These are phyloP conservation scores for Secale cereale DNA, from an alignment of 176 grass and related monocot genomes.

Conservation along the genomic window DNA sequence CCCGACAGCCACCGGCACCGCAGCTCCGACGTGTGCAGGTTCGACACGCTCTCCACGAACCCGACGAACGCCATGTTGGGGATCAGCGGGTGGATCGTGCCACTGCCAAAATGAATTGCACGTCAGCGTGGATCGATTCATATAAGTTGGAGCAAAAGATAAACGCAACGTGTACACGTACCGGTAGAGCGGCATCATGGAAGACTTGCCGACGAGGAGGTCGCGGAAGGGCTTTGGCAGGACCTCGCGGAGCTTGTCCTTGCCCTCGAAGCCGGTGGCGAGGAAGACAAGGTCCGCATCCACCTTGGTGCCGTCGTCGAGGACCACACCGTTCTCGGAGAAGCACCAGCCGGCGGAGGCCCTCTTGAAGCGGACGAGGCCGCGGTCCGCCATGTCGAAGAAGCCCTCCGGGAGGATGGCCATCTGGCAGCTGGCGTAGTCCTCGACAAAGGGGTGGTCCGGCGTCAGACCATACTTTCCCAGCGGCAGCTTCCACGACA, in stretches of 20 bases:
- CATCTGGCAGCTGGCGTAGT: constrained; percentile 98
- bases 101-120: background rate
- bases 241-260: constrained; percentile 75
- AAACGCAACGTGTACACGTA: background rate
- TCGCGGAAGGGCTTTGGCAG: constrained; percentile 62
- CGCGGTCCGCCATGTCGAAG: constrained; percentile 81
- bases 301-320: constrained; percentile 65
- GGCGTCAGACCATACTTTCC: constrained; percentile 78
- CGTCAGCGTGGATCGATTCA: too few species aligned
- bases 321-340: constrained; percentile 65
- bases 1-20: constrained; percentile 87
- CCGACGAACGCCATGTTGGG: constrained; percentile 98
- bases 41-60: constrained; percentile 98
- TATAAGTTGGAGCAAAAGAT: too few species aligned
- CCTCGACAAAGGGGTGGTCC: constrained; percentile 94
- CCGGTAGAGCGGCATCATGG: constrained; percentile 93
- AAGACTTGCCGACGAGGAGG: constrained; percentile 51
- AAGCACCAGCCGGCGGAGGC: constrained; percentile 61
- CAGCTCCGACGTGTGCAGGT: constrained; percentile 97
- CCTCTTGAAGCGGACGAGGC: constrained; percentile 55
- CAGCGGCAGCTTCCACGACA: constrained; percentile 86
- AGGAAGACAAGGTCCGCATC: constrained; percentile 93
- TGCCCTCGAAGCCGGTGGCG: constrained; percentile 95
- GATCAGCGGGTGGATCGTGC: constrained; percentile 92
- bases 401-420: constrained; percentile 91